A percentile compares a stretch with the other conserved stretches of the same genome.
These are phyloP conservation scores for Moesziomyces globuligerus DNA, from an alignment of 1,284 basidiomycete genomes.

Conservation along the genomic window DNA sequence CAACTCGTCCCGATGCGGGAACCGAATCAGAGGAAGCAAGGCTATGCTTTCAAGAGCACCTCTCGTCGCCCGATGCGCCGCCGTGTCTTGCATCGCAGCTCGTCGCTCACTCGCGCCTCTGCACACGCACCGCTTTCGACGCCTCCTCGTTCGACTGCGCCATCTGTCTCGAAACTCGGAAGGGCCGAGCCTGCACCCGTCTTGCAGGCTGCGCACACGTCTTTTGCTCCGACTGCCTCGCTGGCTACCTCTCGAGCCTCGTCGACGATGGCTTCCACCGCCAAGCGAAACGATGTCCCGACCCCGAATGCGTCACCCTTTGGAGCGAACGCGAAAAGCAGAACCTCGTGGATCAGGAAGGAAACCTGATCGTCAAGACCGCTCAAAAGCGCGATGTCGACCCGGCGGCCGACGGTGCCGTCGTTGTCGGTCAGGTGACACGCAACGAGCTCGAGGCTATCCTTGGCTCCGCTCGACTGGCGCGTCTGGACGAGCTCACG, in stretches of 20 bases:
- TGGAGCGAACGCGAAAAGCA: slow-evolving; percentile 40
- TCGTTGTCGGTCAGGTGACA: slow-evolving; percentile 21
- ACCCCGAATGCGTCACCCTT: slow-evolving; percentile 44
- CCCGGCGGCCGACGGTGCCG: not conserved
- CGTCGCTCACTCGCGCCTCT: slow-evolving; percentile 27
- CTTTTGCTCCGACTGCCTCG: slow-evolving; percentile 48
- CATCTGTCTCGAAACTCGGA: slow-evolving; percentile 51
- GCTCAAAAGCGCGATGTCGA: not conserved
- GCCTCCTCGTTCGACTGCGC: slow-evolving; percentile 44
- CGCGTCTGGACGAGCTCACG: slow-evolving; percentile 28
- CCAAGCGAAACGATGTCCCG: slow-evolving; percentile 45
- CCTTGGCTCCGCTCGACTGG: slow-evolving; percentile 19
- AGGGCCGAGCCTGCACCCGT: slow-evolving; percentile 36
- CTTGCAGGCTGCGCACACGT: slow-evolving; percentile 45
- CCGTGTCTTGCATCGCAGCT: slow-evolving; percentile 32
- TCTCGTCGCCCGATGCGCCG: slow-evolving; percentile 3
- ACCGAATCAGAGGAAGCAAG: not conserved
- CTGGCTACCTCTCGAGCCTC: slow-evolving; percentile 36
- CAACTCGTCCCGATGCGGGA: not conserved
- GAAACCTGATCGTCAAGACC: slow-evolving; percentile 12
- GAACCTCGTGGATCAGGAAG: slow-evolving; percentile 40
- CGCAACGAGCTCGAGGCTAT: slow-evolving; percentile 27
- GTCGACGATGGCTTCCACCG: slow-evolving; percentile 47
- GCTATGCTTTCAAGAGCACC: slow-evolving; percentile 25
- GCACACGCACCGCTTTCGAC: slow-evolving; percentile 40